Conservation (phyloP, 768 basidiomycete genomes). For the Kwoniella sp. region DNA sequence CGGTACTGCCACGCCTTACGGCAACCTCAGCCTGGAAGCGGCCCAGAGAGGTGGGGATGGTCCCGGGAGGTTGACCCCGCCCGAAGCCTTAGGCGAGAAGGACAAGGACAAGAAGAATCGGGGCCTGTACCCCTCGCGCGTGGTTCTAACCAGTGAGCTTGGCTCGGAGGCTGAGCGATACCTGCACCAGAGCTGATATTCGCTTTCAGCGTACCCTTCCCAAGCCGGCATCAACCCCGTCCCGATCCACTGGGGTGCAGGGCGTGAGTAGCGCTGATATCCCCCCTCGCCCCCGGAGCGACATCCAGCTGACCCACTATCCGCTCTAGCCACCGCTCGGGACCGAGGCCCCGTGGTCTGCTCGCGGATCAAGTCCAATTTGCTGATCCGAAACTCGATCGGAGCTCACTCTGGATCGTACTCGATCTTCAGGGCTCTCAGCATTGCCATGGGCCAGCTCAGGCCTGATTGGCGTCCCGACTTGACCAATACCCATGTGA, state of each 20-base stretch:
- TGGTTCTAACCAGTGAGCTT: constrained; percentile 24
- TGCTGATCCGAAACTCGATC: constrained; percentile 72
- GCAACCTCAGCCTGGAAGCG: constrained; percentile 26
- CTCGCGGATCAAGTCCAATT: constrained; percentile 70
- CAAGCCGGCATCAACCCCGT: constrained; percentile 81
- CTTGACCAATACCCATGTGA: constrained; percentile 40
- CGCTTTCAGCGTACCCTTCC: constrained; percentile 90
- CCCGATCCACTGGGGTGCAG: constrained; percentile 76
- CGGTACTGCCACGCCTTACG: constrained; percentile 26
- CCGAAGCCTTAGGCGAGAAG: constrained; percentile 6
- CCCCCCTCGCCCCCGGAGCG: neutral
- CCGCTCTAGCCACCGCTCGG: constrained; percentile 53
- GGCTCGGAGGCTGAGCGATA: too few relatives aligned
- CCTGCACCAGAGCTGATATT: too few relatives aligned
- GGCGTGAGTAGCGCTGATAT: constrained; percentile 14
- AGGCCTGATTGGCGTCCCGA: constrained; percentile 48
- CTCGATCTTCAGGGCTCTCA: constrained; percentile 87
- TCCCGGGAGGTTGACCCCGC: constrained; percentile 21
- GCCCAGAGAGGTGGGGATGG: constrained; percentile 21
- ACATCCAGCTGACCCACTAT: neutral
- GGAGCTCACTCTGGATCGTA: constrained; percentile 92
- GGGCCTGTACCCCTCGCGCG: constrained; percentile 17
- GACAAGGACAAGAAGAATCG: constrained; percentile 15
- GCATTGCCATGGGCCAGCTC: constrained; percentile 68
- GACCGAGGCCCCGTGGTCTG: constrained; percentile 81